Base-by-base conservation (phyloP, 1,284 basidiomycete genomes). In the Microbotryum intermedium region DNA sequence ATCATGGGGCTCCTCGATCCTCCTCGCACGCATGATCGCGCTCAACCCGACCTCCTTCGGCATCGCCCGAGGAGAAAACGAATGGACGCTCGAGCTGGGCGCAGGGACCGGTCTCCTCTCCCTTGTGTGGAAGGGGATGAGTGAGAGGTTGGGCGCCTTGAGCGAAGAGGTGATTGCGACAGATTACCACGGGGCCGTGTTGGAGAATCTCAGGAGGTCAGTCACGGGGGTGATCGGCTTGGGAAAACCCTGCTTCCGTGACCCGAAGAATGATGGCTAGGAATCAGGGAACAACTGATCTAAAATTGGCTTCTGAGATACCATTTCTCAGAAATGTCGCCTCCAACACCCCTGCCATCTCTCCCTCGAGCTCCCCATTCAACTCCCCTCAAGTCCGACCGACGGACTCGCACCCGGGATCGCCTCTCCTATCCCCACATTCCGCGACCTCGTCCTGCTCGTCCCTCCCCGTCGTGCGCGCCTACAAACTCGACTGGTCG, bases 1-100 rank as follows among this genome's bases (percentile, higher is more conserved):
- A 74, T 94, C 90, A 0, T 94, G 90, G 91, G 90, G 90, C 2
- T 82, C 84, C 6, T 86, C 88, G 1, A 90, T 87, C 66, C 82
- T 93, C 6, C 79, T 94, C 46, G 83, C 88, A 0, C 84, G 90
- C 69, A 81, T 85, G 75, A 82, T 93, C 55, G 80, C 82, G 1
- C 79, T 83, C 23, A 72, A 79, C 28, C 87, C 88, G 0, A 70
- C 61, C 1, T 66, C 68, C 2, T 88, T 86, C 69, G 80, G 80
- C 4, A 72, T 84, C 8, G 55, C 56, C 8, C 34, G 50, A 30
- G 29, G 28, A n/a, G 50, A 34, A 16, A 20, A 50, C 1, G 68
- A 72, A 25, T 78, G 87, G 4, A 77, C 88, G 20, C 78, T 94
- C 16, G 90, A 93, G 73, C 79, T 94, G 0, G 90, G 90, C 6